phyloP scores from a whole-genome alignment of 129 eudicot genomes.

The Centaurea solstitialis region DNA sequence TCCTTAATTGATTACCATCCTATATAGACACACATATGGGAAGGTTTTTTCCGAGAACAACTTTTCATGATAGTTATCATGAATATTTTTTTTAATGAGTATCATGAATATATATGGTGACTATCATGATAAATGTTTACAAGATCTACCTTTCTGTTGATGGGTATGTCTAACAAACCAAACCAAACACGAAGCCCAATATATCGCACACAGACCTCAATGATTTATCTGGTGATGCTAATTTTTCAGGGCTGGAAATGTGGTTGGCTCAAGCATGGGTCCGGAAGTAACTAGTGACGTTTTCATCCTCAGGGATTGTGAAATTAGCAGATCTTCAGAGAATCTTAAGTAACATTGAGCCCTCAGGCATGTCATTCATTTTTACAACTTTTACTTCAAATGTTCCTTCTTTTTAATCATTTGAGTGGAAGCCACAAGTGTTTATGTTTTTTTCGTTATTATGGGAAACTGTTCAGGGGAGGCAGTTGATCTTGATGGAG shows the following conservation, averaged over 20 bases:
- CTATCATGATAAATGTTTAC: not conserved
- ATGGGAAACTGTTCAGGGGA: constrained; percentile 41
- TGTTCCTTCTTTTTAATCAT: not conserved
- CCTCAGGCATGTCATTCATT: constrained; percentile 52
- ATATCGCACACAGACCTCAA: not conserved
- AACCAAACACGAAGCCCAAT: not conserved
- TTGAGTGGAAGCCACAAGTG: constrained; percentile 10
- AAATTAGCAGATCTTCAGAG: constrained; percentile 88
- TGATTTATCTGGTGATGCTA: not conserved
- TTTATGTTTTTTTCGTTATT: not conserved
- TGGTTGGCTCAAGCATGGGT: constrained; percentile 78
- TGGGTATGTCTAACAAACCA: too few relatives aligned
- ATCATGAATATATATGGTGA: not conserved
- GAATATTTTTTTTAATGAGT: too few relatives aligned
- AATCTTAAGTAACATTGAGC: constrained; percentile 82
- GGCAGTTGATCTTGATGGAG: constrained; percentile 83
- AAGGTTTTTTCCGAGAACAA: too few relatives aligned
- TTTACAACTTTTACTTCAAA: not conserved
- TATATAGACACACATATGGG: too few relatives aligned
- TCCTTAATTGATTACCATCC: too few relatives aligned
- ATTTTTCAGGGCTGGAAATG: constrained; percentile 82
- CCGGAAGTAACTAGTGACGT: constrained; percentile 82
- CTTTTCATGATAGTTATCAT: too few relatives aligned
- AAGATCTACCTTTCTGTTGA: not conserved
- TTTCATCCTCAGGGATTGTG: constrained; percentile 93